These are phyloP conservation scores for Soucietia sequanensis DNA, from an alignment of 805 yeast genomes.

Conservation along the genomic window DNA sequence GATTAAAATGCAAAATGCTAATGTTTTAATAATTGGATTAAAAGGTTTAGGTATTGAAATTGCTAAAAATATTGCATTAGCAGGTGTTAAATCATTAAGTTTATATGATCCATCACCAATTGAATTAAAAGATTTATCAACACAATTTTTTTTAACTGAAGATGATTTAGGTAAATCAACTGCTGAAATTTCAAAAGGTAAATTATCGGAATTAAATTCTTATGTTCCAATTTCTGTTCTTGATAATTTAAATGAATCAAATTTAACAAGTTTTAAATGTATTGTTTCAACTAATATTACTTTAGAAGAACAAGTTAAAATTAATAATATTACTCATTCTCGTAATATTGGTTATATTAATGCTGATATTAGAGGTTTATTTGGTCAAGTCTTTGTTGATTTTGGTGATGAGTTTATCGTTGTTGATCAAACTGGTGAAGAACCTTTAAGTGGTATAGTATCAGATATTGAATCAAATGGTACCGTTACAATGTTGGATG, in stretches of 20 bases:
- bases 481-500: conserved; percentile 90
- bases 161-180: conserved; percentile 75
- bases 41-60: conserved; percentile 94
- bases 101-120: conserved; percentile 79
- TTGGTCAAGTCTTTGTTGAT: conserved; percentile 87
- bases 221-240: conserved; percentile 84
- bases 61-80: conserved; percentile 93
- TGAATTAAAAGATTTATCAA: conserved; percentile 68
- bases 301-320: conserved; percentile 68
- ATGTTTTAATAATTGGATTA: conserved; percentile 86
- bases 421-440: conserved; percentile 89
- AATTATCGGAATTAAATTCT: conserved; percentile 77
- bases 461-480: conserved; percentile 87
- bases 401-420: conserved; percentile 81
- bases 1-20: conserved; percentile 93
- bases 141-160: conserved; percentile 80
- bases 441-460: conserved; percentile 81
- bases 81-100: conserved; percentile 92
- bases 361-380: conserved; percentile 82
- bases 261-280: conserved; percentile 65
- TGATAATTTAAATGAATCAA: conserved; percentile 51
- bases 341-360: conserved; percentile 75
- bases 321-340: conserved; percentile 73
- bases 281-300: conserved; percentile 78
- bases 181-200: conserved; percentile 66